Percentiles rank a stretch among this genome's conserved stretches.
phyloP scores from a whole-genome alignment of 306 rosid species.

The Echinosophora koreensis region DNA sequence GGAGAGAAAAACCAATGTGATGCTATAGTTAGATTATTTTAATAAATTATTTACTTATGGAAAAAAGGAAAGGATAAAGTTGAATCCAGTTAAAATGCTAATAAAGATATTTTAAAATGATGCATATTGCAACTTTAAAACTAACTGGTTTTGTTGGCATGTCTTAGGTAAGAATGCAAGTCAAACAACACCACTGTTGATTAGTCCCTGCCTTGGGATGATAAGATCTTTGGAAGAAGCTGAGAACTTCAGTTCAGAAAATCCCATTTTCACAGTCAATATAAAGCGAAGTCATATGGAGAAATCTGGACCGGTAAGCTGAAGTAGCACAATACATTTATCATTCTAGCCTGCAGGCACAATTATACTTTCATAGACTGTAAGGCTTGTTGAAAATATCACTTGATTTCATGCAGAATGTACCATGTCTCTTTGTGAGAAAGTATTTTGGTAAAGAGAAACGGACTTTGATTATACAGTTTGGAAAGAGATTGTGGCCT shows the following conservation, averaged over 20 bases:
- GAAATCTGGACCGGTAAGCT: neutral
- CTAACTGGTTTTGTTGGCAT: neutral
- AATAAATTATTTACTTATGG: too few relatives aligned
- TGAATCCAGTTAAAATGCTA: neutral
- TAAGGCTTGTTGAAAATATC: neutral
- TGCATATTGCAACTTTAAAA: neutral
- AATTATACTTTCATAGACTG: neutral
- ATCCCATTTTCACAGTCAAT: conserved; percentile 11
- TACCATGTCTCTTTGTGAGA: neutral
- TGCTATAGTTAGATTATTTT: too few relatives aligned
- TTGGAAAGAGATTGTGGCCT: neutral
- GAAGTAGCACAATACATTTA: neutral
- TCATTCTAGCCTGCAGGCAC: too few relatives aligned
- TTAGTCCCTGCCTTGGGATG: neutral
- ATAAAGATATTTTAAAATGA: neutral
- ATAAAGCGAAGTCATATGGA: neutral
- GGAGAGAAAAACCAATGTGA: too few relatives aligned
- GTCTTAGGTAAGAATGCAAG: neutral
- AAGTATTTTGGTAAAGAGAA: too few relatives aligned
- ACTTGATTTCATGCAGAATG: neutral
- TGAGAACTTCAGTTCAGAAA: neutral
- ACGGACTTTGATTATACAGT: conserved; percentile 7
- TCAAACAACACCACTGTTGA: neutral
- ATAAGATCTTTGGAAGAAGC: conserved; percentile 2
- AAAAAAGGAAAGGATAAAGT: neutral